Evolutionary conservation across 2,329 filamentous ascomycete genomes (phyloP).

Genomic region (Alternaria viburni): DNA sequence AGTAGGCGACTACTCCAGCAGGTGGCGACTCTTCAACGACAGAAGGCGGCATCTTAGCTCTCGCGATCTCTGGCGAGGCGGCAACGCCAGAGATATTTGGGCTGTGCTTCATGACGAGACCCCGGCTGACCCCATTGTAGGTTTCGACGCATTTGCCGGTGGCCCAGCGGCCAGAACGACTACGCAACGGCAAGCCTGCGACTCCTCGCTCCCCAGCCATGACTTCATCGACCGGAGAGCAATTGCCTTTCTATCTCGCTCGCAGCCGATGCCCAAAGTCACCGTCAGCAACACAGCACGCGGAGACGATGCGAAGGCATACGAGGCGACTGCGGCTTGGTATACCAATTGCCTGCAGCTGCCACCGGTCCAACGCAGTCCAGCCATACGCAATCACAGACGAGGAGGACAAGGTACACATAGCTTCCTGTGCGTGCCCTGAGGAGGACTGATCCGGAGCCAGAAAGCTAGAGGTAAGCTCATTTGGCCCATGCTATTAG

Average conservation of each 20-base stretch:
- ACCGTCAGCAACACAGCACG: neutral
- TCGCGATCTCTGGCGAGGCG: neutral
- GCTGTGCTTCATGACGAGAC: neutral
- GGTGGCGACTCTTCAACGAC: neutral
- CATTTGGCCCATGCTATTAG: accelerated
- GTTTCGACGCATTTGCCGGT: neutral
- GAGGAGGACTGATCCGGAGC: neutral
- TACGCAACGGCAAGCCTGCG: neutral
- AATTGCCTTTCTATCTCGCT: too few species aligned
- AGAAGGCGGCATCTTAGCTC: neutral
- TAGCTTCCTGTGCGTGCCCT: too few species aligned
- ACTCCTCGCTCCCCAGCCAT: neutral
- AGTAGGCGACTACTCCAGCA: neutral
- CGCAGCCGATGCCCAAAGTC: too few species aligned
- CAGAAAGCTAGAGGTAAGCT: neutral
- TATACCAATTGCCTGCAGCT: neutral
- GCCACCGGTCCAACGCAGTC: neutral
- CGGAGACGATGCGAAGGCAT: neutral
- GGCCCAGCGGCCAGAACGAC: neutral
- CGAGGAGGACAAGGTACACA: neutral
- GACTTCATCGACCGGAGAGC: neutral
- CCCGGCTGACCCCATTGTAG: neutral
- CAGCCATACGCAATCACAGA: accelerated
- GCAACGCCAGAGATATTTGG: neutral
- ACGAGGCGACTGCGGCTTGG: neutral